Percentiles rank a stretch among this genome's conserved stretches.
phyloP scores from a whole-genome alignment of 495 filamentous ascomycete species.

The Annulohypoxylon maeteangense region DNA sequence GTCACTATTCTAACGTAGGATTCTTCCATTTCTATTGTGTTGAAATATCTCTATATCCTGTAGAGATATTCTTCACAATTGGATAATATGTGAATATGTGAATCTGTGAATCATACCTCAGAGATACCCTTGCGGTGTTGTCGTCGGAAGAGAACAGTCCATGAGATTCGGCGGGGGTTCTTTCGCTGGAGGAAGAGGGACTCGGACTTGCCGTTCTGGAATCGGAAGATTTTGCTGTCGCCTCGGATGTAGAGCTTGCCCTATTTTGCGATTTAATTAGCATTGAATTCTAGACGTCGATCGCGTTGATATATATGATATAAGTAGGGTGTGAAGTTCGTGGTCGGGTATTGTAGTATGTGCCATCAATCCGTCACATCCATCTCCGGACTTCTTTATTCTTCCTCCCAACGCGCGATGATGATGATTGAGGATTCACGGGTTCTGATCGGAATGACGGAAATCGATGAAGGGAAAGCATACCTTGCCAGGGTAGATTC shows the following conservation, averaged over 20 bases:
- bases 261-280: slow-evolving; percentile 58
- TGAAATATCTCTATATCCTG: slow-evolving; percentile 3
- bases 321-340: not conserved
- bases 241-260: slow-evolving; percentile 99
- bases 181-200: slow-evolving; percentile 99
- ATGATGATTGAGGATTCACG: slow-evolving; percentile 4
- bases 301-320: slow-evolving; percentile 3
- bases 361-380: not conserved
- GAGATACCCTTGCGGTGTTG: slow-evolving; percentile 99
- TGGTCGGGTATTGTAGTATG: not conserved
- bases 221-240: slow-evolving; percentile 99
- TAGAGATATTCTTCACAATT: slow-evolving; percentile 24
- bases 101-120: slow-evolving; percentile 90
- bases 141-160: slow-evolving; percentile 96
- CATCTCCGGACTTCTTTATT: slow-evolving; percentile 6
- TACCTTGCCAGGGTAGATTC: slow-evolving; percentile 99
- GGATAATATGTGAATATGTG: slow-evolving; percentile 9
- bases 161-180: slow-evolving; percentile 98
- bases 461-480: slow-evolving; percentile 47
- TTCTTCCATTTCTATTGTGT: not conserved
- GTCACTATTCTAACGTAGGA: not conserved
- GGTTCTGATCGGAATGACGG: not conserved
- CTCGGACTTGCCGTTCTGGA: slow-evolving; percentile 99
- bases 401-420: not conserved
- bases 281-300: slow-evolving; percentile 1